phyloP scores from a whole-genome alignment of 352 stramenopile species.

The Phytopythium oedochilum region DNA sequence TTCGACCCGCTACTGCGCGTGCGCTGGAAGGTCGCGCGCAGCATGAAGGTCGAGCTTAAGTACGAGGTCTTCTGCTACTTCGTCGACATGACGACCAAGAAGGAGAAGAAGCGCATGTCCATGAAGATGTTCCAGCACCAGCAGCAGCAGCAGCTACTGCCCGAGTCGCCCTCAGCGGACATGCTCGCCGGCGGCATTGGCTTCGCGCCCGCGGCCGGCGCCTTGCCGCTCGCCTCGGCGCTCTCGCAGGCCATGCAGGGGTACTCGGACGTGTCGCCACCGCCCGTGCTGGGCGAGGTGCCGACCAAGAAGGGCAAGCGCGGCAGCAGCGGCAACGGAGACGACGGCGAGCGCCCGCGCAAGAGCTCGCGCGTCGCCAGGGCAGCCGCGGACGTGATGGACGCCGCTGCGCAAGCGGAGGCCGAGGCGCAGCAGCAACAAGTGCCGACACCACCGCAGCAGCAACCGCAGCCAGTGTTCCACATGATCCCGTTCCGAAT shows the following conservation, averaged over 20 bases:
- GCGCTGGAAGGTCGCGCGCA: slow-evolving; percentile 74
- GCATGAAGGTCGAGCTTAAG: slow-evolving; percentile 78
- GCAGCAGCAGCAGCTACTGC: slow-evolving; percentile 10
- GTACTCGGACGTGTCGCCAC: slow-evolving; percentile 38
- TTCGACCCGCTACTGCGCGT: slow-evolving; percentile 61
- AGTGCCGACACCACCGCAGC: slow-evolving; percentile 11
- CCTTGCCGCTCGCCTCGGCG: slow-evolving; percentile 23
- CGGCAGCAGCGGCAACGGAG: slow-evolving; percentile 17
- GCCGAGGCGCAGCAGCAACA: slow-evolving; percentile 16
- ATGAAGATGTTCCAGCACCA: slow-evolving; percentile 59
- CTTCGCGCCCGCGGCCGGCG: slow-evolving; percentile 10
- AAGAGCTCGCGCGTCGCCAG: slow-evolving; percentile 30
- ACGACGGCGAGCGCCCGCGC: slow-evolving; percentile 31
- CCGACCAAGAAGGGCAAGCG: slow-evolving; percentile 21
- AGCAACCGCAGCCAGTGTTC: slow-evolving; percentile 38
- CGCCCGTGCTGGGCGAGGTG: slow-evolving; percentile 14
- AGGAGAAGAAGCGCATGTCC: slow-evolving; percentile 54
- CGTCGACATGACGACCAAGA: slow-evolving; percentile 58
- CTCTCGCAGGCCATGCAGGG: slow-evolving; percentile 25
- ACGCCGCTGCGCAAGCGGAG: slow-evolving; percentile 1
- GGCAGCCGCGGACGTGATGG: not conserved
- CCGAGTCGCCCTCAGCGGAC: slow-evolving; percentile 1
- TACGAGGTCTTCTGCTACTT: slow-evolving; percentile 83
- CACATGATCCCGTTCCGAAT: slow-evolving; percentile 67
- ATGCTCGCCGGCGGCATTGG: slow-evolving; percentile 18